Conservation (phyloP, 2,329 filamentous ascomycete species). For the Grosmannia clavigera region DNA sequence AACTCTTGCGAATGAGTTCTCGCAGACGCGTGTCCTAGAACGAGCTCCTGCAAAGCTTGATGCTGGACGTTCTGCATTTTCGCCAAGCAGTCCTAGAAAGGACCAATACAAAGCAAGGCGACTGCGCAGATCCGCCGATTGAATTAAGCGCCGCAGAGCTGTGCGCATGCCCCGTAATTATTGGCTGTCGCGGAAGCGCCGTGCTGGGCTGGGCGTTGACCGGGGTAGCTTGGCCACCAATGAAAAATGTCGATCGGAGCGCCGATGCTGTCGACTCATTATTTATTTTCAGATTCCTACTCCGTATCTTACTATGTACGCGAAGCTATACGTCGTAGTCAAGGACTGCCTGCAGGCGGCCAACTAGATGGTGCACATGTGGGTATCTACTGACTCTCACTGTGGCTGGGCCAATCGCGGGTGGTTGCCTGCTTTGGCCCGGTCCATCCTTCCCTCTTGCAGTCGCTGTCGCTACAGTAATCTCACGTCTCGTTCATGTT, state of each 20-base stretch:
- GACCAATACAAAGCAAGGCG: constrained; percentile 7
- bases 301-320: not conserved
- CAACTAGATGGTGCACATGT: not conserved
- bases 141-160: constrained; percentile 26
- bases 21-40: not conserved
- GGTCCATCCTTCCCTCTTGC: not conserved
- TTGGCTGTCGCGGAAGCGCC: constrained; percentile 16
- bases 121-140: constrained; percentile 10
- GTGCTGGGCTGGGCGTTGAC: not conserved
- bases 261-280: not conserved
- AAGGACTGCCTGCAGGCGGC: not conserved
- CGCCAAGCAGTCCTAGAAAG: not conserved
- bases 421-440: not conserved
- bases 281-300: not conserved
- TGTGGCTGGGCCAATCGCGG: not conserved
- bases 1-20: not conserved
- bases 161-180: constrained; percentile 10
- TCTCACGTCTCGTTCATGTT: not conserved
- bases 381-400: not conserved
- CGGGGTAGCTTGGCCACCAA: not conserved
- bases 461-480: not conserved
- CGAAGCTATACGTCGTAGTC: too few species aligned
- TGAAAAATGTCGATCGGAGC: not conserved
- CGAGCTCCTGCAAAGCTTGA: constrained; percentile 1
- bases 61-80: not conserved